Evolutionary conservation across 148 eudicot genomes (phyloP).

Genomic region (Agrostemma githago): DNA sequence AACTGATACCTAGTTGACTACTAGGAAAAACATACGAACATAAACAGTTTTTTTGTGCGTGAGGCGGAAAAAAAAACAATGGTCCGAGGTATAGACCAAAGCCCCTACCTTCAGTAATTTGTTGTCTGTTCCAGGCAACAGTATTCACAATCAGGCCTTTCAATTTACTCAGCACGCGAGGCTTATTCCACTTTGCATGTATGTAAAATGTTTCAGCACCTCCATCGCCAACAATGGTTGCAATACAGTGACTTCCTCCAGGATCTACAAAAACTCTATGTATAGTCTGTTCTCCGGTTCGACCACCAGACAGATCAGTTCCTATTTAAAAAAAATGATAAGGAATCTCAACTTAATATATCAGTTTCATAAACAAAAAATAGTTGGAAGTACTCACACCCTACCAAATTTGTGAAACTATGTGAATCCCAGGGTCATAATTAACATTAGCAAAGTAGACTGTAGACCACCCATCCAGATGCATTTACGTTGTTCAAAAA

Average conservation of each 20-base stretch:
- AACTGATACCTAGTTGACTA: background rate
- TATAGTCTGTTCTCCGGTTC: constrained; percentile 86
- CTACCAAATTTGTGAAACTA: background rate
- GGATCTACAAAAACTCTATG: constrained; percentile 93
- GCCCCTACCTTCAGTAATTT: constrained; percentile 74
- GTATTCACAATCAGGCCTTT: constrained; percentile 81
- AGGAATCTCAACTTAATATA: background rate
- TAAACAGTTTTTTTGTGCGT: background rate
- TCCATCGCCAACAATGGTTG: constrained; percentile 80
- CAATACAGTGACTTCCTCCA: constrained; percentile 96
- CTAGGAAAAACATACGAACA: background rate
- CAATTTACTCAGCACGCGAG: constrained; percentile 66
- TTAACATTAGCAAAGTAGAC: background rate
- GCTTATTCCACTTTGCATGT: constrained; percentile 91
- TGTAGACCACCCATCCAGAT: background rate
- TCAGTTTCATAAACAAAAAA: background rate
- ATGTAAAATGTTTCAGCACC: constrained; percentile 85
- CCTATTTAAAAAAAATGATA: constrained; percentile 30
- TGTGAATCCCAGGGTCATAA: background rate
- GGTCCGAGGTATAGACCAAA: background rate
- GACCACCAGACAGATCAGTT: constrained; percentile 83
- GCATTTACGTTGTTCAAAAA: background rate
- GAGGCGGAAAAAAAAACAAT: background rate
- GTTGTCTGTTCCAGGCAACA: constrained; percentile 95
- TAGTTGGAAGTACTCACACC: background rate